Evolutionary conservation across 805 yeast genomes (phyloP).

Genomic region (Lipomyces chichibuensis): DNA sequence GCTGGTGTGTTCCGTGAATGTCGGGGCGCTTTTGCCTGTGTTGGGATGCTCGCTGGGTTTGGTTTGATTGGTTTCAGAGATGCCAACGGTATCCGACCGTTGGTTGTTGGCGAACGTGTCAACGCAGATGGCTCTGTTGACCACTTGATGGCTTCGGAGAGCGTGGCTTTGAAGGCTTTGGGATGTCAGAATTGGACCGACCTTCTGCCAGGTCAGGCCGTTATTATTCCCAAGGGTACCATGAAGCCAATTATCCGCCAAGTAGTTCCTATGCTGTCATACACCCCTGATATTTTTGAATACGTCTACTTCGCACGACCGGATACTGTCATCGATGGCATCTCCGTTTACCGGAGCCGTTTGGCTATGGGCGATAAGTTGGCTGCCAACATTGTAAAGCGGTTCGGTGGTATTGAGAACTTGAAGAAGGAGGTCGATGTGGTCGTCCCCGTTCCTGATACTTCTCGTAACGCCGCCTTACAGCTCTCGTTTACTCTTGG

Average conservation of each 20-base stretch:
- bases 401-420: conserved; percentile 51
- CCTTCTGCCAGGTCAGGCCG: conserved; percentile 93
- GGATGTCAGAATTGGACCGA: conserved; percentile 81
- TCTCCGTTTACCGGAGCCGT: conserved; percentile 90
- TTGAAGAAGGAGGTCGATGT: conserved; percentile 74
- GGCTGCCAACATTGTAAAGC: conserved; percentile 65
- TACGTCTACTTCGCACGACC: conserved; percentile 98
- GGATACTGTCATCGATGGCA: conserved; percentile 94
- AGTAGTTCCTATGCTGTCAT: conserved; percentile 73
- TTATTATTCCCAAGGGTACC: conserved; percentile 79
- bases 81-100: conserved; percentile 94
- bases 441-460: conserved; percentile 97
- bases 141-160: conserved; percentile 93
- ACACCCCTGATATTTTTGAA: conserved; percentile 95
- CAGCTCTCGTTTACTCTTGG: conserved; percentile 84
- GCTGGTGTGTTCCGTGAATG: conserved; percentile 74
- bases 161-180: conserved; percentile 91
- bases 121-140: conserved; percentile 72
- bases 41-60: conserved; percentile 88
- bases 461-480: conserved; percentile 93
- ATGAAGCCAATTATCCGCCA: conserved; percentile 80
- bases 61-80: conserved; percentile 96
- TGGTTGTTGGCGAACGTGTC: conserved; percentile 79
- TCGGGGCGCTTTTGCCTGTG: conserved; percentile 97
- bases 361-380: conserved; percentile 90